Percentiles rank a stretch among this genome's conserved stretches.
Conservation (phyloP, 805 yeast species). For the Kuraishia hungarica region DNA sequence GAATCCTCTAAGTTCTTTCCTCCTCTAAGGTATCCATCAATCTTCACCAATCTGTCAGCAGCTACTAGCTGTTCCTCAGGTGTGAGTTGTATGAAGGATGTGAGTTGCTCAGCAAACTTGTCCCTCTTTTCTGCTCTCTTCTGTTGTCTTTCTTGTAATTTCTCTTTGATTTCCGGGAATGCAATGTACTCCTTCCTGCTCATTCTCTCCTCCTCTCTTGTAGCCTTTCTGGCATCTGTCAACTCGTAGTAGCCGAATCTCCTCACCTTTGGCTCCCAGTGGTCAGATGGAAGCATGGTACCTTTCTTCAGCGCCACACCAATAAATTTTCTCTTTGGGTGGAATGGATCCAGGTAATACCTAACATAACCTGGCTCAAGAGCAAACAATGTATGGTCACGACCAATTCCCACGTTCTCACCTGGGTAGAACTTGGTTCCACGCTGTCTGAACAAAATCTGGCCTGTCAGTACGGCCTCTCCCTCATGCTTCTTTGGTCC, state of each 20-base stretch:
- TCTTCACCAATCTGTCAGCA: conserved; percentile 42
- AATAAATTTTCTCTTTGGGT: conserved; percentile 82
- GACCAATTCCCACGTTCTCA: conserved; percentile 82
- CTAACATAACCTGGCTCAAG: conserved; percentile 89
- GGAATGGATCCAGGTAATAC: conserved; percentile 91
- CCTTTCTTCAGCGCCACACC: conserved; percentile 74
- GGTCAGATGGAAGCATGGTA: conserved; percentile 72
- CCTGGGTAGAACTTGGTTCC: conserved; percentile 96
- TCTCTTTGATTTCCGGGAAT: conserved; percentile 40
- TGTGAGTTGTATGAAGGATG: conserved; percentile 15
- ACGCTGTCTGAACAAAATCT: conserved; percentile 86
- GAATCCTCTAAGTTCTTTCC: conserved; percentile 56
- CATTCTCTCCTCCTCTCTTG: conserved; percentile 50
- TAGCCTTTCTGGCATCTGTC: conserved; percentile 38
- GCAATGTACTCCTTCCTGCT: conserved; percentile 60
- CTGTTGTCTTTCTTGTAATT: conserved; percentile 29
- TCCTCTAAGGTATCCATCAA: conserved; percentile 46
- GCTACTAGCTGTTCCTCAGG: conserved; percentile 27
- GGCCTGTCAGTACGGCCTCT: conserved; percentile 66
- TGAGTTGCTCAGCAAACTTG: conserved; percentile 23
- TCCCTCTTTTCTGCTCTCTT: conserved; percentile 24
- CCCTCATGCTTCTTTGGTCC: conserved; percentile 90
- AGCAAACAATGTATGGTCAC: conserved; percentile 89
- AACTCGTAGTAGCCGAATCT: conserved; percentile 68
- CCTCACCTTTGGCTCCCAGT: conserved; percentile 81